Evolutionary conservation across 2,329 filamentous ascomycete genomes (phyloP), one percentile per base, ranked within the genome.

Genomic region (Alternaria viburni): DNA sequence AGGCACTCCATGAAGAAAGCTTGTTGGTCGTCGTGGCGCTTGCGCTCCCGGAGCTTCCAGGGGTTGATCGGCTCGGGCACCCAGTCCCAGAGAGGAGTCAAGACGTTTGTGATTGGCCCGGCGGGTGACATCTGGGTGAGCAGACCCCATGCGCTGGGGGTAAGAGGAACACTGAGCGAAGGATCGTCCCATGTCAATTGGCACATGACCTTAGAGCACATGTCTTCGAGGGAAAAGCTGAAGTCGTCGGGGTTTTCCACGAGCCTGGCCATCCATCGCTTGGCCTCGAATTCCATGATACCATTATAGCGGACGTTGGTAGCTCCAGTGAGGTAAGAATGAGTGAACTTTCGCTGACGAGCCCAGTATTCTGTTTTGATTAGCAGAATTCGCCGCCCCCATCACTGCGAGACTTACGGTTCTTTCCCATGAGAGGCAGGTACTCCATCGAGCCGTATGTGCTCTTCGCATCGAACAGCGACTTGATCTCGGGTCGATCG

Each of bases 41-140:
- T 85, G 44, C 79, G 80, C 71, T 87, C 85, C 7, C 83, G 82
- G 13, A 77, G 78, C 73, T 86, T 86, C 85, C 85, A 87, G 1
- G 85, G 85, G 66, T 87, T 87, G 49, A 86, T 78, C 13, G 74
- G 66, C 60, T 79, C 75, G 2, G 85, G 85, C 1, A 87, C 71
- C 58, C 66, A 74, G 61, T 86, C 81, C 85, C 85, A 87, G 0
- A 88, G 79, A 5, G 85, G 85, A 4, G 85, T 86, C 44, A 87
- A 57, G 5, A 87, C 81, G 62, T 87, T 87, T n/a, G 85, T 87
- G 65, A 88, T 84, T 1, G 86, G 85, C 0, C 86, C 86, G 25
- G 86, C 85, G 0, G 86, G 86, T 1, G 85, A 87, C 85, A 88
- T 87, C 57, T 87, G 85, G 5, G 81, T 86, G 15, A 87, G 76